Evolutionary conservation across 495 filamentous ascomycete genomes (phyloP).

Genomic region (Penicillium dipodomyicola): DNA sequence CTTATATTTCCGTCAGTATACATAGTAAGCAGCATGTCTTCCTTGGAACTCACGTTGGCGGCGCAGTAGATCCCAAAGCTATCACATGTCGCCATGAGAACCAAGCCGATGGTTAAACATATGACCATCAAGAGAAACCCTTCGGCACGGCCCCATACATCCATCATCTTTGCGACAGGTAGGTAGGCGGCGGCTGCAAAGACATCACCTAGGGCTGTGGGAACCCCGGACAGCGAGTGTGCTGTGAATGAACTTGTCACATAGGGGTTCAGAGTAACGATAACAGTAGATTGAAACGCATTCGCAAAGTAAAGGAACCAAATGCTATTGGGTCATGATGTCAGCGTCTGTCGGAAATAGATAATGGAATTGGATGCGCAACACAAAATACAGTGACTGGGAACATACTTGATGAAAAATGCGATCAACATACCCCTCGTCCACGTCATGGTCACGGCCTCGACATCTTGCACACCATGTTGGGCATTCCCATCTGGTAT

Average conservation of each 20-base stretch:
- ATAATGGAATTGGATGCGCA: too few species aligned
- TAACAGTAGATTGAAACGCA: slow-evolving; percentile 24
- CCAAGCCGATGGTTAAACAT: slow-evolving; percentile 34
- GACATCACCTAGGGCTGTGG: slow-evolving; percentile 30
- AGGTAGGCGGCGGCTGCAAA: slow-evolving; percentile 60
- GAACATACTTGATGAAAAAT: slow-evolving; percentile 6
- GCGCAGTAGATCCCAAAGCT: slow-evolving; percentile 44
- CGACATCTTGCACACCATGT: slow-evolving; percentile 3
- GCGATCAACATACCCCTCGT: neutral
- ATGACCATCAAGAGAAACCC: slow-evolving; percentile 44
- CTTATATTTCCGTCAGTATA: slow-evolving; percentile 11
- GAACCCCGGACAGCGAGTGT: slow-evolving; percentile 31
- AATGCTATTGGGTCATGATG: neutral
- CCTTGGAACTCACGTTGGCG: slow-evolving; percentile 15
- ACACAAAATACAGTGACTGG: too few species aligned
- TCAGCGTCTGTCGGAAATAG: neutral
- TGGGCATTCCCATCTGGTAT: neutral
- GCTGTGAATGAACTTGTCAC: slow-evolving; percentile 27
- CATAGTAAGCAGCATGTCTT: too few species aligned
- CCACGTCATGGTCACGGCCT: neutral
- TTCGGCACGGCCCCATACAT: slow-evolving; percentile 57
- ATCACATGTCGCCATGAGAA: slow-evolving; percentile 47
- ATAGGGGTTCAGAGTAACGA: slow-evolving; percentile 20
- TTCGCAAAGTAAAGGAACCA: slow-evolving; percentile 21
- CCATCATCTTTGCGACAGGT: slow-evolving; percentile 61